Base-by-base conservation (phyloP, 192 early-diverging fungal species). In the Backusella circina region DNA sequence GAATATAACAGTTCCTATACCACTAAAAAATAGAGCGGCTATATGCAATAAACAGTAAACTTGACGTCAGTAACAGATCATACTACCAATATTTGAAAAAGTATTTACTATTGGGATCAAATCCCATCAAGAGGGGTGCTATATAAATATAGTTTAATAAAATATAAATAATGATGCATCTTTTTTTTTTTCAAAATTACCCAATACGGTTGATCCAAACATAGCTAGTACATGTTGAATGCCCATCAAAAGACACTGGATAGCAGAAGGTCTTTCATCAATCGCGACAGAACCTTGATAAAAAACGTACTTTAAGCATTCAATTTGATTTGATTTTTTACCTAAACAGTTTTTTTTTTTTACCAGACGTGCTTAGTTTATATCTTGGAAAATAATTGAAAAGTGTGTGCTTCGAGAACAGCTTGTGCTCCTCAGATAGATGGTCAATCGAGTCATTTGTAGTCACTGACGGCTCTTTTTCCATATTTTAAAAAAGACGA, bases 181-280 rank as follows among this genome's bases (percentile, higher is more conserved):
- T 23, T 5, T 54, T 51, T 23, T 8, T 51, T 51, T 8, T 51
- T 51, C 12, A 2, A 13, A 13, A 70, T 71, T 76, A 76, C 75
- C 80, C 38, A 85, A 66, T 12, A 88, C 84, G 7, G 87, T 88
- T 41, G 82, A 86, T 23, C 87, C 87, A 80, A 90, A 88, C 87
- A 88, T 88, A 28, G 87, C 81, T 38, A 89, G 64, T 31, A 88
- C 75, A 77, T 89, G 86, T 61, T 88, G 88, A 10, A 82, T 12
- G 16, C 84, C 85, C 57, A 87, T 64, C 38, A 87, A 47, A 23
- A 88, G 23, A 36, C 75, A 61, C 8, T 80, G 75, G n/a, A 61
- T 37, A 1, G 65, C 74, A 12, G 83, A 32, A 33, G 81, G 78
- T 44, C 85, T 70, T 74, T 86, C 85, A 30, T 80, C 75, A 23